Evolutionary conservation across 805 yeast species (phyloP), one percentile per base, ranked within the genome.

Genomic region (Wickerhamiella sorbophila): DNA sequence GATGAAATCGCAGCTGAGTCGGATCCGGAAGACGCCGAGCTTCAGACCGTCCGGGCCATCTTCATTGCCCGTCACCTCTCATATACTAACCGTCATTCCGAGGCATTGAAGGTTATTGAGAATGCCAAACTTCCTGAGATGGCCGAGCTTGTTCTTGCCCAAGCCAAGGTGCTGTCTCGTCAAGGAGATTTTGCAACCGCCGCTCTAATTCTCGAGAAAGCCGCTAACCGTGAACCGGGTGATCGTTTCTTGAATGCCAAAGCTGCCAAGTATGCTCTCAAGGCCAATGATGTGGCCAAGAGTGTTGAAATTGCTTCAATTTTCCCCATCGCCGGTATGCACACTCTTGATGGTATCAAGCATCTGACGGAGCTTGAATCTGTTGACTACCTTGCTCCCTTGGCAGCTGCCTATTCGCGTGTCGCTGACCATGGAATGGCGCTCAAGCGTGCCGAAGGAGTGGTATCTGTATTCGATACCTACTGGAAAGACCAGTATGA

Each of bases 201-300:
- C 12, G 73, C 80, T 17, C 70, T 69, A 14, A 56, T 68, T 21
- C 74, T 86, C 71, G 72, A 77, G 44, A 70, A 67, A 42, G 95
- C 88, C 14, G 71, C 95, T 51, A 58, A 66, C 41, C 61, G 81
- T 43, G 95, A 91, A 57, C 68, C 81, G 44, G 95, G 85, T 59
- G 99, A 91, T 61, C 69, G 98, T 49, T 88, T 83, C 57, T 74
- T 91, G 55, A 91, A 91, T 59, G 74, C 94, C 42, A 86, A 85
- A 55, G 70, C 95, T 5, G 81, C 82, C 37, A 85, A 85, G 57
- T 91, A 91, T 55, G 74, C 72, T 40, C 60, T 88, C 46, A 71
- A 96, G 53, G 85, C 91, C 10, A 73, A 82, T 55, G 61, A 72
- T 45, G 65, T 83, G 18, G 81, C 80, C 22, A 73, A 77, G 47